Evolutionary conservation across 768 basidiomycete genomes (phyloP), one percentile per base, ranked within the genome.

Genomic region (Trametes punicea): DNA sequence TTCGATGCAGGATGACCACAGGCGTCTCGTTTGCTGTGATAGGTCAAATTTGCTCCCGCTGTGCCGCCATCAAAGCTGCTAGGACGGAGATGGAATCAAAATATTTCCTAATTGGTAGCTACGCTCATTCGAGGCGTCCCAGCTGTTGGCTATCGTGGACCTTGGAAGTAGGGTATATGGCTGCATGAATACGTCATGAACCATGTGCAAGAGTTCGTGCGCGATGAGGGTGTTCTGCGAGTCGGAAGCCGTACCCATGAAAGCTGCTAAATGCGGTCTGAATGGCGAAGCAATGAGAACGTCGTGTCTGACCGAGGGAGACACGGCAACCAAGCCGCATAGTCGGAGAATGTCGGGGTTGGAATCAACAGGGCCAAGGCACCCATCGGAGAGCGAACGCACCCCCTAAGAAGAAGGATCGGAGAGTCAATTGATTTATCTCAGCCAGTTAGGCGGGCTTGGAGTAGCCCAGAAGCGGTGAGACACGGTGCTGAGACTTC

Each of bases 41-140:
- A 38, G 44, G 45, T 29, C 34, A 39, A 36, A 54, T 45, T 54
- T 54, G 52, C 25, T 46, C 46, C 52, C 52, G 34, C n/a, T 38
- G 33, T 18, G 7, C 16, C 10, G 18, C 13, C 25, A 52, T 52
- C 44, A 41, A 41, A 6, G 23, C 20, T 33, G 50, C 21, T n/a
- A 23, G 39, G 30, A 33, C 40, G 30, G 11, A 26, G 7, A 38
- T 48, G 20, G 30, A 18, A 52, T 52, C 51, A 52, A 41, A 52
- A 52, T 34, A 8, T 44, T 34, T 20, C 31, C 41, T 13, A 33
- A 31, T 11, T 16, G 31, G 51, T 23, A 33, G 25, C 23, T 13
- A 44, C 4, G 18, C 21, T 6, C 6, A 20, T 21, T n/a, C 39
- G 18, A 7, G 21, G 23, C 18, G 42, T 36, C 34, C 34, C 34